Conservation (phyloP, 2,329 filamentous ascomycete species). For the Zasmidium angulare region DNA sequence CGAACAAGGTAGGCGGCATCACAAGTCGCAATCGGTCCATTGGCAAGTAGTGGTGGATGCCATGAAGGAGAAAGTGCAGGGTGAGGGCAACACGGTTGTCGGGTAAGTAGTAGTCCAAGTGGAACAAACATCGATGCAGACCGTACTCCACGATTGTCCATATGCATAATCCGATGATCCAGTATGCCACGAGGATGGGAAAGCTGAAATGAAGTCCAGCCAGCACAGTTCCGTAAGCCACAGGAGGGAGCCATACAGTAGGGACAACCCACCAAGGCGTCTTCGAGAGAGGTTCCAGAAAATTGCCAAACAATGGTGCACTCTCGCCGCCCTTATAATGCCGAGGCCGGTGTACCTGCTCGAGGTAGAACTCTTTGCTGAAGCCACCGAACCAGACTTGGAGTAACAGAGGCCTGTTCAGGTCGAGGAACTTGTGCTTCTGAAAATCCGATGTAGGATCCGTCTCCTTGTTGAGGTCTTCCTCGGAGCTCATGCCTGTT, state of each 20-base stretch:
- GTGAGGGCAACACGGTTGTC: conserved; percentile 88
- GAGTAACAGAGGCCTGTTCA: conserved; percentile 77
- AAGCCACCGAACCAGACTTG: conserved; percentile 90
- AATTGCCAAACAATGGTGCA: conserved; percentile 94
- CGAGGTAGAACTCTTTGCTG: conserved; percentile 91
- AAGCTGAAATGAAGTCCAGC: conserved; percentile 61
- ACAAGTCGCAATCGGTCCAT: conserved; percentile 98
- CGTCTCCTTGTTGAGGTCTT: conserved; percentile 84
- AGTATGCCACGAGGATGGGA: conserved; percentile 59
- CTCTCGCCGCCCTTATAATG: conserved; percentile 94
- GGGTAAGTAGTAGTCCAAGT: conserved; percentile 88
- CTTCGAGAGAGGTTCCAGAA: conserved; percentile 93
- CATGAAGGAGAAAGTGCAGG: conserved; percentile 88
- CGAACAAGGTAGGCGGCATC: conserved; percentile 90
- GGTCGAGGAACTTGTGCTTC: conserved; percentile 89
- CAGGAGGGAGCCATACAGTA: conserved; percentile 76
- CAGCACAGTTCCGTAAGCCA: conserved; percentile 69
- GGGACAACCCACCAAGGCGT: conserved; percentile 95
- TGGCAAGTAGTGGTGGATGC: conserved; percentile 96
- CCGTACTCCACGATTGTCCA: conserved; percentile 92
- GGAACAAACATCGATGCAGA: conserved; percentile 88
- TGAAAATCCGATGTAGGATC: conserved; percentile 75
- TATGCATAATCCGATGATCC: conserved; percentile 67
- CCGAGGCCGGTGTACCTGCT: conserved; percentile 91
- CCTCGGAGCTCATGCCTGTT: conserved; percentile 86